Conservation (phyloP, 2,329 filamentous ascomycete genomes). For the Alternaria sp. region DNA sequence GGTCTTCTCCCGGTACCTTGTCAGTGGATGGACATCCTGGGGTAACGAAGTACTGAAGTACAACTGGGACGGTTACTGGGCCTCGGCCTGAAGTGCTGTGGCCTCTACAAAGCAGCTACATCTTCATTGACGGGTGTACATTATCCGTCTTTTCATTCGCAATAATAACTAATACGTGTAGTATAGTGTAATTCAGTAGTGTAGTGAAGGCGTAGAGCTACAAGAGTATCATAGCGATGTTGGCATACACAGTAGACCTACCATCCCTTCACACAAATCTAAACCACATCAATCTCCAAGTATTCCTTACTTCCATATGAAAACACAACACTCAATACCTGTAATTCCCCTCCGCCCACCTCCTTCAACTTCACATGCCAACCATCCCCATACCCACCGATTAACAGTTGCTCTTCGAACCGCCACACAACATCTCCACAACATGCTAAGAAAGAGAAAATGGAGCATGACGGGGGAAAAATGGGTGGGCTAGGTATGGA, state of each 20-base stretch:
- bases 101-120: neutral
- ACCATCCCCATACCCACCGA: neutral
- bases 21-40: slow-evolving; percentile 80
- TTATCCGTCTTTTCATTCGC: neutral
- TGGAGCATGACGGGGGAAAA: neutral
- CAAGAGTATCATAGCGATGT: neutral
- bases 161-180: neutral
- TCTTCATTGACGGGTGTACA: neutral
- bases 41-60: slow-evolving; percentile 77
- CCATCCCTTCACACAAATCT: neutral
- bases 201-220: no score
- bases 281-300: neutral
- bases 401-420: neutral
- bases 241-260: no score
- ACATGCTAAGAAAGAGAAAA: neutral
- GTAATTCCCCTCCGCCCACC: neutral
- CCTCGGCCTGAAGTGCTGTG: slow-evolving; percentile 3
- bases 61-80: slow-evolving; percentile 67
- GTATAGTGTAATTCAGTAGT: neutral
- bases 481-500: neutral
- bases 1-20: slow-evolving; percentile 77
- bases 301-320: neutral
- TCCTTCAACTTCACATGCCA: neutral
- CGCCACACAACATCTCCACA: neutral
- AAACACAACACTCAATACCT: neutral